phyloP scores from a whole-genome alignment of 257 asterid genomes.

The Solanum chiquidenum region DNA sequence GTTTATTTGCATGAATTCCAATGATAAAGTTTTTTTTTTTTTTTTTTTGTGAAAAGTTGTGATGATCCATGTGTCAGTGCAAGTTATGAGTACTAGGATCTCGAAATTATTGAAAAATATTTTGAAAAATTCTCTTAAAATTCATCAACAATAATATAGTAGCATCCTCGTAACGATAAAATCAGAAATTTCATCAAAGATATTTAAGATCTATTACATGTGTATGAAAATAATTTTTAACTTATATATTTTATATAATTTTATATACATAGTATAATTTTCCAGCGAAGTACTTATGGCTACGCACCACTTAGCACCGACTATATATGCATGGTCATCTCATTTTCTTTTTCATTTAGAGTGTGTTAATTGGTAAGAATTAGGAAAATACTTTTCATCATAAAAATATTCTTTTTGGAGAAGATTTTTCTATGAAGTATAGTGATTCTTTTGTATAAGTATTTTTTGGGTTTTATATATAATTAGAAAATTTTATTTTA shows the following conservation, averaged over 20 bases:
- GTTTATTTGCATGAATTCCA: slow-evolving; percentile 39
- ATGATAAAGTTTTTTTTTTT: slow-evolving; percentile 1
- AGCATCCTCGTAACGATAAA: not conserved
- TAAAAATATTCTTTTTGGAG: too few species aligned
- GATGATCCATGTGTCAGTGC: slow-evolving; percentile 19
- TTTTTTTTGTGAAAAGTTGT: slow-evolving; percentile 1
- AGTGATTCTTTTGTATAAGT: not conserved
- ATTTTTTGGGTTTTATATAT: not conserved
- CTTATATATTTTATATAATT: too few species aligned
- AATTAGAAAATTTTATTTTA: not conserved
- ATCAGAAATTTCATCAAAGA: too few species aligned
- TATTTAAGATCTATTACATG: too few species aligned
- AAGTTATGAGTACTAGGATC: slow-evolving; percentile 6
- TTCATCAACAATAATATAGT: not conserved
- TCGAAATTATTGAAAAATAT: slow-evolving; percentile 1
- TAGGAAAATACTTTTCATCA: not conserved
- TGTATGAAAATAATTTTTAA: too few species aligned
- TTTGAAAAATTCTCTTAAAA: not conserved
- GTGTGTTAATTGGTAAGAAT: not conserved
- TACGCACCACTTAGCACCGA: not conserved
- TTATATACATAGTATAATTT: too few species aligned
- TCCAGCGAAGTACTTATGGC: too few species aligned
- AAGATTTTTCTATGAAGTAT: not conserved
- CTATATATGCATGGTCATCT: not conserved
- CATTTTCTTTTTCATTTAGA: not conserved